Evolutionary conservation across 2,329 filamentous ascomycete genomes (phyloP).

Genomic region (Cladorrhinum sp.): DNA sequence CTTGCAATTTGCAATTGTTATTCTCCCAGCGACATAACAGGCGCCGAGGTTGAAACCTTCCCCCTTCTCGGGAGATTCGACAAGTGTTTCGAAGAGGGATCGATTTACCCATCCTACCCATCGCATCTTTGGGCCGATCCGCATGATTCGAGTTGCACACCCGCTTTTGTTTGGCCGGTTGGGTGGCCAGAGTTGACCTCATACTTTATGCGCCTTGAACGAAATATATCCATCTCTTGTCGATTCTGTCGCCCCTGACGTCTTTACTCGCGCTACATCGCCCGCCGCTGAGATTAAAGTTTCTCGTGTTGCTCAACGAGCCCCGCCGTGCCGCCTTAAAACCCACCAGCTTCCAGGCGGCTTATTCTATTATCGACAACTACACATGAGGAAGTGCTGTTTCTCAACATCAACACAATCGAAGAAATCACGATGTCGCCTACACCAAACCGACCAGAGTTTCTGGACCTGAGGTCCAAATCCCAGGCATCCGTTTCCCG

Average conservation of each 20-base stretch:
- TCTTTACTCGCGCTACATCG: not conserved
- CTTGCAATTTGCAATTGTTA: constrained; percentile 11
- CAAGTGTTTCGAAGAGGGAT: constrained; percentile 20
- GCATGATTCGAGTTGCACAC: constrained; percentile 17
- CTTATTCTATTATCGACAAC: not conserved
- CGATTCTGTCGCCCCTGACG: constrained; percentile 15
- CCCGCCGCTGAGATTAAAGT: constrained; percentile 1
- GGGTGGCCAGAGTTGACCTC: constrained; percentile 28
- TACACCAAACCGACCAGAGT: constrained; percentile 46
- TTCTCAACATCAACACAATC: not conserved
- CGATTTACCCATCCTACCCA: constrained; percentile 10
- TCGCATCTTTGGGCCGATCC: constrained; percentile 22
- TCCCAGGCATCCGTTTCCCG: constrained; percentile 53
- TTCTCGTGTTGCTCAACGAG: not conserved
- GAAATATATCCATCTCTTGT: not conserved
- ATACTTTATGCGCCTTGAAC: constrained; percentile 29
- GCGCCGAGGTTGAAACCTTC: constrained; percentile 21
- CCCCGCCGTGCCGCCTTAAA: not conserved
- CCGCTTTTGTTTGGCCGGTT: constrained; percentile 10
- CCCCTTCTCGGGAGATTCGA: constrained; percentile 14
- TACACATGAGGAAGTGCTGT: constrained; percentile 8
- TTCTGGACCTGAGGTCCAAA: constrained; percentile 58
- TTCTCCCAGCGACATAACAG: constrained; percentile 17
- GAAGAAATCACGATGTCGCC: constrained; percentile 40
- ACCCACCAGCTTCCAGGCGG: not conserved